Evolutionary conservation across 2,329 filamentous ascomycete genomes (phyloP).

Genomic region (Penicillium sp.): DNA sequence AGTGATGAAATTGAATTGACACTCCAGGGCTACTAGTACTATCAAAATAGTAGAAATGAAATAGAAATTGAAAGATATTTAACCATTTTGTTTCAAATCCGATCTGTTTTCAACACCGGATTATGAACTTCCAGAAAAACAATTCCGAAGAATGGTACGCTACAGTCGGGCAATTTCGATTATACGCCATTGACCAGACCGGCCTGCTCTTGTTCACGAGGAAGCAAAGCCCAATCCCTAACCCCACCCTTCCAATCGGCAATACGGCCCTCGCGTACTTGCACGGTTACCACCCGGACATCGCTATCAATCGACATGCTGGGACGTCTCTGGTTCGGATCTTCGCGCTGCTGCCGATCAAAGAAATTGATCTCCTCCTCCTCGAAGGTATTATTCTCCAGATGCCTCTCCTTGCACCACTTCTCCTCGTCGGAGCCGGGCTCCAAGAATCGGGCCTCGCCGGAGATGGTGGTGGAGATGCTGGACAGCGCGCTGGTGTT

Average conservation of each 20-base stretch:
- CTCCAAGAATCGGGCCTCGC: conserved; percentile 75
- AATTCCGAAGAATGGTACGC: too few relatives aligned
- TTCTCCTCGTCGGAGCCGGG: conserved; percentile 77
- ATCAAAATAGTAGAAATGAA: too few relatives aligned
- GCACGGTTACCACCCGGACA: conserved; percentile 84
- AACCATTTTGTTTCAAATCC: too few relatives aligned
- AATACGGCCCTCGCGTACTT: conserved; percentile 81
- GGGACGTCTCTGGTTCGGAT: conserved; percentile 34
- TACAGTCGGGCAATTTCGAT: too few relatives aligned
- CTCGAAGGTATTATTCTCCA: conserved; percentile 90
- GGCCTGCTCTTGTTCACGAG: conserved; percentile 30
- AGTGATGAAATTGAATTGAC: too few relatives aligned
- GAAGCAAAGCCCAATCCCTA: conserved; percentile 68
- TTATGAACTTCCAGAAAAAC: too few relatives aligned
- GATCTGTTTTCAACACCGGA: too few relatives aligned
- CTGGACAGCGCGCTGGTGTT: conserved; percentile 86
- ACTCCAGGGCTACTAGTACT: too few relatives aligned
- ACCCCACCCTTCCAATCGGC: conserved; percentile 96
- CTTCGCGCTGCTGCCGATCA: conserved; percentile 39
- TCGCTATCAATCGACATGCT: conserved; percentile 74
- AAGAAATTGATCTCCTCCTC: conserved; percentile 56
- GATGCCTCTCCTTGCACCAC: conserved; percentile 80
- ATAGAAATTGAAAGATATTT: too few relatives aligned
- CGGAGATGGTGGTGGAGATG: conserved; percentile 93
- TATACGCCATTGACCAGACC: conserved; percentile 37